A percentile compares a stretch with the other conserved stretches of the same genome.
These are phyloP conservation scores for Plasmodium sp. DNA, from an alignment of 169 alveolate species.

Conservation along the genomic window DNA sequence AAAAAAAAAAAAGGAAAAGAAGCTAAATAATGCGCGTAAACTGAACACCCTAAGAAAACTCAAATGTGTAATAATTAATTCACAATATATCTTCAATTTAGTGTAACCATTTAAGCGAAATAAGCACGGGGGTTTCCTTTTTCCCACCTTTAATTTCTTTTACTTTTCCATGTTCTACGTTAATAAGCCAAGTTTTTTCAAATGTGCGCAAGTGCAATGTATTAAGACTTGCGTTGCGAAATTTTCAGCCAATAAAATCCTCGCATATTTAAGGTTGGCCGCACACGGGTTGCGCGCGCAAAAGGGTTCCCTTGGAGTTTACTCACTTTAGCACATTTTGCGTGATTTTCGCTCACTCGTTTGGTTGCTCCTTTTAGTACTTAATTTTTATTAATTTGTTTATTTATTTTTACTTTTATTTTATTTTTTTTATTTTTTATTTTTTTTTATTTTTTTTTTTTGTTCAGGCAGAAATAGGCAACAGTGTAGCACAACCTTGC, in stretches of 20 bases:
- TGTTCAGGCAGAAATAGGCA: constrained; percentile 18
- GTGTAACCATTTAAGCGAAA: not conserved
- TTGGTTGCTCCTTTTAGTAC: not conserved
- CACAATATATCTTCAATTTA: not conserved
- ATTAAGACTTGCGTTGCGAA: not conserved
- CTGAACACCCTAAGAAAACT: not conserved
- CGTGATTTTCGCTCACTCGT: not conserved
- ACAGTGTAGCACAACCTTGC: not conserved
- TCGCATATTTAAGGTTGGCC: not conserved
- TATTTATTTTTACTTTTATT: not conserved
- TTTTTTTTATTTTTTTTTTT: constrained; percentile 7
- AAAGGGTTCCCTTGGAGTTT: not conserved
- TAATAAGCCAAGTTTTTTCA: not conserved
- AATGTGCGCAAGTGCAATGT: not conserved
- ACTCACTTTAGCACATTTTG: not conserved
- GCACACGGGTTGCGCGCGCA: not conserved
- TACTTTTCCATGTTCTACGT: constrained; percentile 2
- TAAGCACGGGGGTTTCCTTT: not conserved
- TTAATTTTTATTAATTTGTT: not conserved
- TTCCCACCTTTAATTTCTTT: not conserved
- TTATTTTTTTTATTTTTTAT: not conserved
- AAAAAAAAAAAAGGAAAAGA: not conserved
- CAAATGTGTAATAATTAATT: not conserved
- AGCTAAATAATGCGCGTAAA: not conserved
- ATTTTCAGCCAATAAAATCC: not conserved